Percentiles rank a stretch among this genome's conserved stretches.
phyloP scores from a whole-genome alignment of 2,329 filamentous ascomycete species.

The Colletotrichum tabaci region DNA sequence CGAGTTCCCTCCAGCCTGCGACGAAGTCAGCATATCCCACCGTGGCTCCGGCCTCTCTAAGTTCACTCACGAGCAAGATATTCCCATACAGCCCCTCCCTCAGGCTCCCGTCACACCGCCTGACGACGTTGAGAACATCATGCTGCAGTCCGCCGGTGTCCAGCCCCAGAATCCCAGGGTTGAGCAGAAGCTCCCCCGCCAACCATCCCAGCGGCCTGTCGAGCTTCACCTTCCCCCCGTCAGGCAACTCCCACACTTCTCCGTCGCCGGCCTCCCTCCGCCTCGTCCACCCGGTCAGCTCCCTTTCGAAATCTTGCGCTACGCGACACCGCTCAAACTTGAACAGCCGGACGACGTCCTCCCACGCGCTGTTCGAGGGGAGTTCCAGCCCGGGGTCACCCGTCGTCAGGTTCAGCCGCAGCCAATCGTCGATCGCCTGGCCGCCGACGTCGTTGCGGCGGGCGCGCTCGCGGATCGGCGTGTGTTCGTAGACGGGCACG shows the following conservation, averaged over 20 bases:
- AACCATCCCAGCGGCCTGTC: slow-evolving; percentile 16
- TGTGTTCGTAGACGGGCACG: slow-evolving; percentile 8
- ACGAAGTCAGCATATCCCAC: background rate
- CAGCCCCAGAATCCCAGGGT: slow-evolving; percentile 7
- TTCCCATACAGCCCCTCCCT: background rate
- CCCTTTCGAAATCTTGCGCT: slow-evolving; percentile 6
- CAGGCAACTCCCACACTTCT: slow-evolving; percentile 14
- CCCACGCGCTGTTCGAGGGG: background rate
- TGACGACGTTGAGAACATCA: background rate
- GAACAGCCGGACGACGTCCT: background rate
- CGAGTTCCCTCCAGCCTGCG: slow-evolving; percentile 17
- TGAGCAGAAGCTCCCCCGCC: slow-evolving; percentile 14
- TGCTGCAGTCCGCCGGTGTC: slow-evolving; percentile 1
- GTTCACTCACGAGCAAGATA: slow-evolving; percentile 9
- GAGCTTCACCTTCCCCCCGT: background rate
- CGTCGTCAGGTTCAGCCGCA: background rate
- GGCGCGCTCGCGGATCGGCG: background rate
- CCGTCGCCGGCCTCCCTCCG: background rate
- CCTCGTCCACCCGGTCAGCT: background rate
- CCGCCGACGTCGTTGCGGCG: slow-evolving; percentile 9
- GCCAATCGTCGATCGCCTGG: slow-evolving; percentile 22
- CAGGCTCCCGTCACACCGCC: background rate
- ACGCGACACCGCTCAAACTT: slow-evolving; percentile 19
- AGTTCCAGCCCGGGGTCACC: background rate
- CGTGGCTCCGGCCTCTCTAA: no score